These are phyloP conservation scores for Micractinium conductrix DNA, from an alignment of 139 green algal genomes.

Conservation along the genomic window DNA sequence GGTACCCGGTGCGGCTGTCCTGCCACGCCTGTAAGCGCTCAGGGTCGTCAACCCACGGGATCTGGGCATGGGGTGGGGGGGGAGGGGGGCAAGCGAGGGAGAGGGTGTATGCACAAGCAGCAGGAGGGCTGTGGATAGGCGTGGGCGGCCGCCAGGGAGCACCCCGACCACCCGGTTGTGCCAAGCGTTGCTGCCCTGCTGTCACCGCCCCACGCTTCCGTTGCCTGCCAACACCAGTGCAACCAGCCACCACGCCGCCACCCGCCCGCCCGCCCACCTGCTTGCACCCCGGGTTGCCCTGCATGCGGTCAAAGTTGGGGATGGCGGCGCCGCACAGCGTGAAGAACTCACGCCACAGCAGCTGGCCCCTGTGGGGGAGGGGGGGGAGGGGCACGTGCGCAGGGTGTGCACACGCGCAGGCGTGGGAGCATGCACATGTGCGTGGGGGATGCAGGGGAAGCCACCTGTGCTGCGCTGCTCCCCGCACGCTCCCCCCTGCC, in stretches of 20 bases:
- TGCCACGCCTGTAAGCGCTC: conserved; percentile 75
- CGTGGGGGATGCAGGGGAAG: background rate
- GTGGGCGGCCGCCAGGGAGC: too few species aligned
- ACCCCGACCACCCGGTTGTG: too few species aligned
- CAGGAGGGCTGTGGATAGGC: too few species aligned
- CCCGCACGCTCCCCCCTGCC: too few species aligned
- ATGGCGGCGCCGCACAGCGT: conserved; percentile 63
- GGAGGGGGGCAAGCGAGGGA: background rate
- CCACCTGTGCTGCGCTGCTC: too few species aligned
- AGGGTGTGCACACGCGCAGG: background rate
- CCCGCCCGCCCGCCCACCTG: conserved; percentile 62
- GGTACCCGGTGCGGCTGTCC: conserved; percentile 66
- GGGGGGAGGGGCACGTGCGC: background rate
- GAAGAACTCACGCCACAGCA: conserved; percentile 84
- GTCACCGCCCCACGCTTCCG: too few species aligned
- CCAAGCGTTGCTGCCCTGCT: too few species aligned
- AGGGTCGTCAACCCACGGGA: conserved; percentile 76
- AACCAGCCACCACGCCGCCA: too few species aligned
- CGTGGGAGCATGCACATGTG: background rate
- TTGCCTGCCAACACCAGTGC: too few species aligned
- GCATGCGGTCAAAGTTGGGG: conserved; percentile 87
- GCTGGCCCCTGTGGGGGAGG: conserved; percentile 61
- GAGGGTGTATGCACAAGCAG: background rate
- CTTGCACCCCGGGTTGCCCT: conserved; percentile 89
- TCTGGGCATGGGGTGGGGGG: conserved; percentile 24